These are phyloP conservation scores for Obba rivulosa DNA, from an alignment of 768 basidiomycete genomes.

Conservation along the genomic window DNA sequence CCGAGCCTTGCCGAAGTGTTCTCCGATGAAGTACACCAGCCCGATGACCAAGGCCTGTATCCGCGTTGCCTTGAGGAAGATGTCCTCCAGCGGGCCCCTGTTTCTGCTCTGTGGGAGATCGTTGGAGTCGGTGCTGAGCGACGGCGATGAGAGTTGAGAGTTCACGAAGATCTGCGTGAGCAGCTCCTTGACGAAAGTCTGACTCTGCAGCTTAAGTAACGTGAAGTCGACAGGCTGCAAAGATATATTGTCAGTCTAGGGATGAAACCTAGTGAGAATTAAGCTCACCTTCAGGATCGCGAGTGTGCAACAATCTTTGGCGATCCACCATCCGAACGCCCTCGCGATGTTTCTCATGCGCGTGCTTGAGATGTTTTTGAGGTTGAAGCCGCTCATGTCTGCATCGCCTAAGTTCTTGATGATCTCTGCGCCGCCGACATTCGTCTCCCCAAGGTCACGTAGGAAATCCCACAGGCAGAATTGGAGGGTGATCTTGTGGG, in stretches of 20 bases:
- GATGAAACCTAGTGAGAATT: not conserved
- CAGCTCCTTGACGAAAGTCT: constrained; percentile 64
- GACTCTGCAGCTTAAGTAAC: constrained; percentile 55
- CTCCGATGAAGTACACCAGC: constrained; percentile 63
- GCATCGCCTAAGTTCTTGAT: constrained; percentile 55
- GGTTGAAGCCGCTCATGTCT: constrained; percentile 37
- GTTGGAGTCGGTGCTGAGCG: constrained; percentile 36
- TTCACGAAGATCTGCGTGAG: constrained; percentile 65
- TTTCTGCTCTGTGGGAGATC: constrained; percentile 42
- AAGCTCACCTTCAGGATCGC: constrained; percentile 73
- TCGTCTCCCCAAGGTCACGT: constrained; percentile 81
- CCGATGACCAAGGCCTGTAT: constrained; percentile 69
- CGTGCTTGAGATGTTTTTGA: constrained; percentile 49
- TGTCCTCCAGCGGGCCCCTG: constrained; percentile 62
- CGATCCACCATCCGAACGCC: constrained; percentile 91
- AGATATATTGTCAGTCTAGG: not conserved
- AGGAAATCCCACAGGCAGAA: constrained; percentile 97
- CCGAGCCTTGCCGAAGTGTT: constrained; percentile 31
- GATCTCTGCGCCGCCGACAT: constrained; percentile 74
- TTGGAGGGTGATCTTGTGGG: constrained; percentile 88
- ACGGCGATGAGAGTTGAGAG: constrained; percentile 70
- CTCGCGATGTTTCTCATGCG: constrained; percentile 71
- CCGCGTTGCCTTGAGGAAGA: constrained; percentile 71
- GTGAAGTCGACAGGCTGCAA: constrained; percentile 85
- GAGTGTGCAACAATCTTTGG: constrained; percentile 72